Percentiles rank a stretch among this genome's conserved stretches.
phyloP scores from a whole-genome alignment of 139 green algal genomes.

The Monoraphidium neglectum region DNA sequence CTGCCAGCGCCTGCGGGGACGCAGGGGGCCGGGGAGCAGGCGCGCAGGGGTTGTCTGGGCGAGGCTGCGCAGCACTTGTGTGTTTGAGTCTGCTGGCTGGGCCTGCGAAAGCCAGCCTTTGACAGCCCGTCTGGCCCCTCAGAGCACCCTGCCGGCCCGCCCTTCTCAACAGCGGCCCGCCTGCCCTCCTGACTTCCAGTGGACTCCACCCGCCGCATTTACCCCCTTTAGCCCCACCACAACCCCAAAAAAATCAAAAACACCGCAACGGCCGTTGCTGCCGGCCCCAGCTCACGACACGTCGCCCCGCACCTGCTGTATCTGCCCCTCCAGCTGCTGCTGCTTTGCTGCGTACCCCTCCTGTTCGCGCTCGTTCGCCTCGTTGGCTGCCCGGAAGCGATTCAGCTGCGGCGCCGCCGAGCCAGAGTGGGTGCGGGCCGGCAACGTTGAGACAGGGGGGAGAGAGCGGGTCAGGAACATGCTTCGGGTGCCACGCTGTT shows the following conservation, averaged over 20 bases:
- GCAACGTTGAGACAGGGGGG: not conserved
- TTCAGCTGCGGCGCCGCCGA: constrained; percentile 15
- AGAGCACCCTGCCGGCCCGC: too few species aligned
- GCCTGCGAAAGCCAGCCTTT: too few species aligned
- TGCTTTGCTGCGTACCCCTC: constrained; percentile 45
- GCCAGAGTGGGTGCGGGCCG: not conserved
- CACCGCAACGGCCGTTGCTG: too few species aligned
- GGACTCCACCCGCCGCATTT: too few species aligned
- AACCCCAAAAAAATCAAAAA: too few species aligned
- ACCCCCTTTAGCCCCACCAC: too few species aligned
- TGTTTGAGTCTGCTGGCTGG: too few species aligned
- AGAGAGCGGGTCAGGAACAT: constrained; percentile 27
- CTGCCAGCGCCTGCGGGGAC: constrained; percentile 21
- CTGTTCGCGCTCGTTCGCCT: constrained; percentile 53
- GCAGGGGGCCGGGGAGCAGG: not conserved
- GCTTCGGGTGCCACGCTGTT: too few species aligned
- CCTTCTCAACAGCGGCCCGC: too few species aligned
- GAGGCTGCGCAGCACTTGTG: too few species aligned
- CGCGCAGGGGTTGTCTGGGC: not conserved
- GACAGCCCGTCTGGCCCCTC: too few species aligned
- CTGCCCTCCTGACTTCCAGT: too few species aligned
- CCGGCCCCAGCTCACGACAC: constrained; percentile 2
- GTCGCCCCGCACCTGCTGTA: constrained; percentile 35
- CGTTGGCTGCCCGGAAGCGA: constrained; percentile 30
- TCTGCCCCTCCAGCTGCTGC: constrained; percentile 45